phyloP scores from a whole-genome alignment of 75 land plant genomes.

The Selaginella moellendorffii region DNA sequence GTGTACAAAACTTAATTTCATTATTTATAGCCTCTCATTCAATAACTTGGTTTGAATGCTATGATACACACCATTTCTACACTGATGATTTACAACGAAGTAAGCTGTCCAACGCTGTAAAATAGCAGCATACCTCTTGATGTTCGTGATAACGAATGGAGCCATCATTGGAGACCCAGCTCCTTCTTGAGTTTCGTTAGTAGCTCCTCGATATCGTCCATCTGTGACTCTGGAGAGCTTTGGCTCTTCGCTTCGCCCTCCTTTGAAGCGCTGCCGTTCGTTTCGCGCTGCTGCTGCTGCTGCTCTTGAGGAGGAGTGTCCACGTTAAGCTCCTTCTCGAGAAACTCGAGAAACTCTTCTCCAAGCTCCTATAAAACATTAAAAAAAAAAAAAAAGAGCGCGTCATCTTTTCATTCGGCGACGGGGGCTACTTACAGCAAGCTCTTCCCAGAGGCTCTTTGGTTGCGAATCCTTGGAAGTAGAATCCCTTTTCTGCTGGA shows the following conservation, averaged over 20 bases:
- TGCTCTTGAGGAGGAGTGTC: no score
- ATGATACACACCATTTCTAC: no score
- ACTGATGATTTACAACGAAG: no score
- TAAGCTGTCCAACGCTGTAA: no score
- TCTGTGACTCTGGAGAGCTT: conserved; percentile 48
- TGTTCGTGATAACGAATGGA: no score
- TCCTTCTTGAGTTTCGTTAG: conserved; percentile 71
- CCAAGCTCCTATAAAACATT: conserved; percentile 85
- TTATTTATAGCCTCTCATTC: no score
- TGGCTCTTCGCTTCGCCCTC: conserved; percentile 26
- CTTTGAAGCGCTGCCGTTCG: background rate
- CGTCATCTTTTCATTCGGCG: background rate
- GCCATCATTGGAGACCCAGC: conserved; percentile 43
- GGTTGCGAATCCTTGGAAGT: conserved; percentile 42
- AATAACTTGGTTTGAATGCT: no score
- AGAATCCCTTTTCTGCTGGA: conserved; percentile 43
- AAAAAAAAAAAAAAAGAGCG: no score
- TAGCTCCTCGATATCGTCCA: conserved; percentile 66
- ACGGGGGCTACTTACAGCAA: conserved; percentile 52
- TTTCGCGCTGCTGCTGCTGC: background rate
- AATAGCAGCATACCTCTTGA: no score
- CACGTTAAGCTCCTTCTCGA: conserved; percentile 90
- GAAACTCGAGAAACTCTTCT: conserved; percentile 92
- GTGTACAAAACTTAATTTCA: no score
- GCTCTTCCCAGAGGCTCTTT: conserved; percentile 94